These are phyloP conservation scores for Angophora floribunda DNA, from an alignment of 345 rosid species.

Conservation along the genomic window DNA sequence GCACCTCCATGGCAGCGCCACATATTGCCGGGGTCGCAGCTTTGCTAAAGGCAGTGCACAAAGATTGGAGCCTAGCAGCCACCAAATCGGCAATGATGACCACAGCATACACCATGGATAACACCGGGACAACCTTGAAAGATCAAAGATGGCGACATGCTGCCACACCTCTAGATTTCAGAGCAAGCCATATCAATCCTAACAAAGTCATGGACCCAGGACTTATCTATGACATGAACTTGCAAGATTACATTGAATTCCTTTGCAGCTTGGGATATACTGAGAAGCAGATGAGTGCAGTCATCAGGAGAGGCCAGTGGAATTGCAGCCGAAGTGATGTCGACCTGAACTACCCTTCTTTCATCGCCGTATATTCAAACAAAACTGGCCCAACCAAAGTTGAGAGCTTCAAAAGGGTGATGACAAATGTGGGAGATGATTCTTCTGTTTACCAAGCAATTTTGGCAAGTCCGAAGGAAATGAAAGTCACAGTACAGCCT, in stretches of 20 bases:
- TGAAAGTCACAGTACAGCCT: constrained; percentile 6
- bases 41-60: constrained; percentile 30
- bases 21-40: constrained; percentile 55
- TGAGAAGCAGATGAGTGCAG: constrained; percentile 19
- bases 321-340: constrained; percentile 4
- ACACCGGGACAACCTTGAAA: constrained; percentile 1
- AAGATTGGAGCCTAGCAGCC: constrained; percentile 29
- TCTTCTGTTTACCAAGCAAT: constrained; percentile 4
- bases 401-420: constrained; percentile 9
- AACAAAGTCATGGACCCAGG: constrained; percentile 40
- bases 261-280: constrained; percentile 22
- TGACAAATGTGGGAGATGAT: constrained; percentile 19
- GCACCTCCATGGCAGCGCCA: constrained; percentile 53
- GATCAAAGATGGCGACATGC: not conserved
- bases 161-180: constrained; percentile 34
- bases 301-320: constrained; percentile 19
- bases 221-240: constrained; percentile 20
- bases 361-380: constrained; percentile 4
- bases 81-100: constrained; percentile 44
- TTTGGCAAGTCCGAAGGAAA: not conserved
- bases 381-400: constrained; percentile 1
- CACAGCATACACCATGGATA: constrained; percentile 23
- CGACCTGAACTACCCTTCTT: not conserved
- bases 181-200: constrained; percentile 27
- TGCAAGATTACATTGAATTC: constrained; percentile 27